phyloP scores from a whole-genome alignment of 768 basidiomycete species.

The Suillus spraguei region DNA sequence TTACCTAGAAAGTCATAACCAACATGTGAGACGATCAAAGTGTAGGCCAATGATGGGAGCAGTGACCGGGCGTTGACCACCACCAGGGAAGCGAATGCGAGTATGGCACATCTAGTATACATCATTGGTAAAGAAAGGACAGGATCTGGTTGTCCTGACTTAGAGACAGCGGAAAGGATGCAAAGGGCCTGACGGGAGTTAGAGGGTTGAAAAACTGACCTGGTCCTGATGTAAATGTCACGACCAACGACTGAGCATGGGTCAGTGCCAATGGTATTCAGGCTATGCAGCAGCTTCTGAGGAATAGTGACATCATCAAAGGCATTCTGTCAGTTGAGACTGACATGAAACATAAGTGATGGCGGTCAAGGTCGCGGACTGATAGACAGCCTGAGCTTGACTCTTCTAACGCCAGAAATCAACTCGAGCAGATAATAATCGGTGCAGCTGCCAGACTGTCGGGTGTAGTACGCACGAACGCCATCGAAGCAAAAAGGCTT shows the following conservation, averaged over 20 bases:
- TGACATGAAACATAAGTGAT: background rate
- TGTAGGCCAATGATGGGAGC: constrained; percentile 8
- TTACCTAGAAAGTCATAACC: constrained; percentile 46
- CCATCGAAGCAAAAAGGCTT: too few relatives aligned
- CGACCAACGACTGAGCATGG: background rate
- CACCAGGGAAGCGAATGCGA: background rate
- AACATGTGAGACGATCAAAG: constrained; percentile 18
- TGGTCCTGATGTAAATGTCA: background rate
- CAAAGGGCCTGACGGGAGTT: background rate
- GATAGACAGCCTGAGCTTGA: background rate
- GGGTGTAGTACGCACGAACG: too few relatives aligned
- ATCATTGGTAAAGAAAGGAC: constrained; percentile 3
- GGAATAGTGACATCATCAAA: constrained; percentile 1
- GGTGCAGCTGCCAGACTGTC: background rate
- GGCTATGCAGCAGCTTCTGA: background rate
- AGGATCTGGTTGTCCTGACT: background rate
- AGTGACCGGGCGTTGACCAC: constrained; percentile 6
- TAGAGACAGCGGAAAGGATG: background rate
- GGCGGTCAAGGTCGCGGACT: background rate
- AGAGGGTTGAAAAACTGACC: background rate
- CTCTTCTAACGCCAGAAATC: background rate
- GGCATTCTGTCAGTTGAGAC: background rate
- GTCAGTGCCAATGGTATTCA: background rate
- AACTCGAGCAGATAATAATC: background rate
- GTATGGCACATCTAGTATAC: background rate